phyloP scores from a whole-genome alignment of 257 asterid genomes.

The Capsicum baccatum region DNA sequence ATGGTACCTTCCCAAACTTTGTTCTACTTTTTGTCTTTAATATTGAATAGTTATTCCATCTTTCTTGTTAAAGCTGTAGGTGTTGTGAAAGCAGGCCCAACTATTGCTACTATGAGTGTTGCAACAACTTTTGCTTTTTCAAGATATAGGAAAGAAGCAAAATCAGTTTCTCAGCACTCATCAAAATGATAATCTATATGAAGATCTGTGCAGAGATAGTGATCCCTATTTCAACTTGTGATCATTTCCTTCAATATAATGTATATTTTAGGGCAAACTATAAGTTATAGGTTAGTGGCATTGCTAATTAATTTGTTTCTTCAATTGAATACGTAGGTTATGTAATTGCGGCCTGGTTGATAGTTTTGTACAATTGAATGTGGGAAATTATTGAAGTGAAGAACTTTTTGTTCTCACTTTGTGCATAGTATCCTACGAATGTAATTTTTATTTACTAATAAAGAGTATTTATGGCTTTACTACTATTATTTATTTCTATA shows the following conservation, averaged over 20 bases:
- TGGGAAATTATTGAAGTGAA: background rate
- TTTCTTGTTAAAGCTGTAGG: too few relatives aligned
- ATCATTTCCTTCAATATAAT: background rate
- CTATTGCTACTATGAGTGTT: too few relatives aligned
- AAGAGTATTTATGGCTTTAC: conserved; percentile 24
- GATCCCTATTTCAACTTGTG: background rate
- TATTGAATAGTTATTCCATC: too few relatives aligned
- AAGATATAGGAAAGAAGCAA: conserved; percentile 47
- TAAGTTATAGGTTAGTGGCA: background rate
- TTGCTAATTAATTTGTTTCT: background rate
- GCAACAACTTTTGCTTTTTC: too few relatives aligned
- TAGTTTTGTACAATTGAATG: background rate
- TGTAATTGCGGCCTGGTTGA: background rate
- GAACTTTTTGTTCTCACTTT: background rate
- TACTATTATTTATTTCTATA: background rate
- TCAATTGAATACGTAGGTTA: background rate
- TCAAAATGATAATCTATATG: conserved; percentile 42
- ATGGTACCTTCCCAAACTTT: too few relatives aligned
- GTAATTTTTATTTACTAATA: background rate
- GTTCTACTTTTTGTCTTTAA: too few relatives aligned
- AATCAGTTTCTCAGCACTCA: conserved; percentile 46
- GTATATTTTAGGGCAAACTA: background rate
- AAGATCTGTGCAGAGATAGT: background rate
- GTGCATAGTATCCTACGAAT: background rate
- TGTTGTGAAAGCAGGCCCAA: conserved; percentile 68